Evolutionary conservation across 257 asterid species (phyloP), one percentile per base, ranked within the genome.

Genomic region (Fraxinus quadrangulata): DNA sequence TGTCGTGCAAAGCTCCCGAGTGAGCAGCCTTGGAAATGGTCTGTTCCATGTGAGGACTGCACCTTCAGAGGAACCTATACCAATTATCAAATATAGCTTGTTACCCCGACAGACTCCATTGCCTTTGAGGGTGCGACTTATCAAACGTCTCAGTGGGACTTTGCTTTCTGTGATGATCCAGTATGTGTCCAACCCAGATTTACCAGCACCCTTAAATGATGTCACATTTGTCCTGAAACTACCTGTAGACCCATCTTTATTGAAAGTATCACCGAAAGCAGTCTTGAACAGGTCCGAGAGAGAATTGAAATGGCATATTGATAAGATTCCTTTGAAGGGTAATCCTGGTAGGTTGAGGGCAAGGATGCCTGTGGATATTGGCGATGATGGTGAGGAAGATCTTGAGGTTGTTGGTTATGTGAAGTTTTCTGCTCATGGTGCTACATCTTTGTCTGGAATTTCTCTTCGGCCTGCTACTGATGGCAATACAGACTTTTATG

Each of bases 161-260:
- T 94, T 89, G 73, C 97, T 95, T 47, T 95, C 99, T 39, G 78
- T 93, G 21, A 93, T 95, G 98, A 85, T 95, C 76, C 97, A 95
- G 75, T 95, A 95, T 33, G 93, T 80, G 6, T 84, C 96, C 4
- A 93, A 88, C 77, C 97, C 98, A 2, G 94, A 90, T 74, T 83
- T 91, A 82, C 89, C 91, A 5, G 86, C 80, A 23, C 97, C 99
- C 8, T 87, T 95, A 86, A 91, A 69, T 45, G 80, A 93, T 65
- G 97, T 95, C 74, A 88, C 96, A 1, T 86, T 95, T 85, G 90
- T 90, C 81, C 82, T 95, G 74, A 95, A 93, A 77, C 75, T 95
- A 73, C 99, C 99, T 0, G 73, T 90, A 66, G 98, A 95, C 76
- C 99, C 99, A 31, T 83, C 94, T n/a, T 79, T 95, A 61, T 74